A percentile compares a stretch with the other conserved stretches of the same genome.
These are phyloP conservation scores for Cercospora brassicicola DNA, from an alignment of 2,329 filamentous ascomycete genomes.

Conservation along the genomic window DNA sequence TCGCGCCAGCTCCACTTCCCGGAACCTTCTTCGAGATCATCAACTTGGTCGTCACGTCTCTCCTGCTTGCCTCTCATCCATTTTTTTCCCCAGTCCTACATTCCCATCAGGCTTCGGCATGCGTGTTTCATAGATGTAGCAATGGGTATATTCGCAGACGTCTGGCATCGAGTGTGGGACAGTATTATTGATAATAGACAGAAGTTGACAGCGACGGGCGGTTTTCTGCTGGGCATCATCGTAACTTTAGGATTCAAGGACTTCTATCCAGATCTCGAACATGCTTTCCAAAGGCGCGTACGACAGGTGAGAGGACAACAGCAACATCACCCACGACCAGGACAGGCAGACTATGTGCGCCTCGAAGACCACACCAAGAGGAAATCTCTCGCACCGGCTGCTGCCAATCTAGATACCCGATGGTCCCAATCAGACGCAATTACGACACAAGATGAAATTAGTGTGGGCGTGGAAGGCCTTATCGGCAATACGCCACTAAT, in stretches of 20 bases:
- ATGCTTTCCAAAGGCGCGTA: constrained; percentile 56
- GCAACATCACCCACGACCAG: constrained; percentile 30
- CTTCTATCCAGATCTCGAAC: constrained; percentile 72
- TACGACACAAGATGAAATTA: constrained; percentile 48
- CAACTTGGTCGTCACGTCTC: not conserved
- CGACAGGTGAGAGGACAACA: constrained; percentile 29
- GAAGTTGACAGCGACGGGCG: constrained; percentile 39
- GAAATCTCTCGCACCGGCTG: constrained; percentile 11
- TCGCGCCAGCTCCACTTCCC: constrained; percentile 8
- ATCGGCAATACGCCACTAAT: constrained; percentile 9
- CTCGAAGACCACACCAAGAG: constrained; percentile 35
- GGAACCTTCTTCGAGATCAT: constrained; percentile 5
- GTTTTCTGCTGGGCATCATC: constrained; percentile 73
- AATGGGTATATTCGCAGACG: constrained; percentile 30
- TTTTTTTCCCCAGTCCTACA: not conserved
- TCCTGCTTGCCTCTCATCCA: not conserved
- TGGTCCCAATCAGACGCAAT: constrained; percentile 9
- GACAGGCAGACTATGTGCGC: constrained; percentile 34
- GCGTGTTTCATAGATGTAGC: not conserved
- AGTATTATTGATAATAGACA: constrained; percentile 37
- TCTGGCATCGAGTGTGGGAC: constrained; percentile 33
- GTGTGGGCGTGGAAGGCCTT: constrained; percentile 80
- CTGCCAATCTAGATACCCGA: constrained; percentile 16
- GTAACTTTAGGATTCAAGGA: constrained; percentile 78
- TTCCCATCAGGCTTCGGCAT: not conserved